phyloP scores from a whole-genome alignment of 1,284 basidiomycete genomes.

The Fomitopsis palustris region DNA sequence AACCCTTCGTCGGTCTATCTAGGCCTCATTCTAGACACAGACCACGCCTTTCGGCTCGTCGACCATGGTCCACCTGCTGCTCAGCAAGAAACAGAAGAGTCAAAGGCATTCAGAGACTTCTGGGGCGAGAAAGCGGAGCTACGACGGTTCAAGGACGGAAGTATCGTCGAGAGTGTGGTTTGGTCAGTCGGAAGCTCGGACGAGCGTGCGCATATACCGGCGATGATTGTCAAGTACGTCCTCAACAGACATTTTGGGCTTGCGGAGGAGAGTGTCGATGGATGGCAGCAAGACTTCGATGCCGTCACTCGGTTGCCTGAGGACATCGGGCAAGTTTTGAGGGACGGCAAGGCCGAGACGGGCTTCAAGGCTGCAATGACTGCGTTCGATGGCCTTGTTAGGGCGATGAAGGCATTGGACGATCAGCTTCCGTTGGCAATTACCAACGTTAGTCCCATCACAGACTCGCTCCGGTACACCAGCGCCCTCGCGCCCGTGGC shows the following conservation, averaged over 20 bases:
- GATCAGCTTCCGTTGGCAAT: conserved; percentile 81
- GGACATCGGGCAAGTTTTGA: conserved; percentile 46
- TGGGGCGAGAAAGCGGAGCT: conserved; percentile 95
- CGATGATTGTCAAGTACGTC: conserved; percentile 72
- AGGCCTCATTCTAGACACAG: conserved; percentile 72
- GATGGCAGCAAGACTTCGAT: conserved; percentile 65
- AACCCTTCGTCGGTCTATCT: conserved; percentile 51
- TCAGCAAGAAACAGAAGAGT: conserved; percentile 47
- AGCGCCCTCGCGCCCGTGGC: conserved; percentile 76
- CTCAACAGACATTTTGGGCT: conserved; percentile 76
- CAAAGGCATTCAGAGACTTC: conserved; percentile 72
- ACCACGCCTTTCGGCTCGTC: conserved; percentile 77
- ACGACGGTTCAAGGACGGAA: conserved; percentile 95
- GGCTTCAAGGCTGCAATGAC: conserved; percentile 79
- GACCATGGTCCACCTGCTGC: conserved; percentile 85
- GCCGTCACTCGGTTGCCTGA: conserved; percentile 67
- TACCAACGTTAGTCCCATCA: conserved; percentile 72
- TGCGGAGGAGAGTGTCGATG: conserved; percentile 43
- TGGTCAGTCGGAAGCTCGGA: conserved; percentile 80
- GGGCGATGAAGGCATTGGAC: conserved; percentile 75
- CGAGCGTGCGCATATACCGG: conserved; percentile 78
- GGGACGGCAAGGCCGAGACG: conserved; percentile 40
- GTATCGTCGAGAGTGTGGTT: conserved; percentile 90
- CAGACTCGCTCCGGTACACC: conserved; percentile 80
- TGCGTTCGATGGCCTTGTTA: conserved; percentile 82